Percentiles rank a stretch among this genome's conserved stretches.
Conservation (phyloP, 2,329 filamentous ascomycete genomes). For the Cercospora sp. region DNA sequence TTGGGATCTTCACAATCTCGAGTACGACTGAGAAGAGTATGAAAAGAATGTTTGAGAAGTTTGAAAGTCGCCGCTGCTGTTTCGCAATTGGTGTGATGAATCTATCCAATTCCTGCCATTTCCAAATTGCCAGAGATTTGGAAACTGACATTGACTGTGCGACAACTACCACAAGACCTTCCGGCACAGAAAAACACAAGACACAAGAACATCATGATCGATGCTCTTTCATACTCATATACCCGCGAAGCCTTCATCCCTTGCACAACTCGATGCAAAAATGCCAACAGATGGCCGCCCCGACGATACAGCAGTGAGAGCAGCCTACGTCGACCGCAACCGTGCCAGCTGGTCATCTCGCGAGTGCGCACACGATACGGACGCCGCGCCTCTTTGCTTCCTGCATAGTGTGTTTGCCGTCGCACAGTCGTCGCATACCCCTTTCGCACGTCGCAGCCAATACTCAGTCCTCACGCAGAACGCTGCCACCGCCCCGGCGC, state of each 20-base stretch:
- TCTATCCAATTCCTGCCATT: neutral
- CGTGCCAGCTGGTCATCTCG: neutral
- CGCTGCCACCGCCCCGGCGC: neutral
- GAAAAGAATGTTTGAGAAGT: neutral
- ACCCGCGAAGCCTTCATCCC: neutral
- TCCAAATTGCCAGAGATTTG: neutral
- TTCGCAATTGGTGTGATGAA: neutral
- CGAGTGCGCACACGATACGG: neutral
- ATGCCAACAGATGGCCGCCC: neutral
- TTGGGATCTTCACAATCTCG: neutral
- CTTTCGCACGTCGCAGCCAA: neutral
- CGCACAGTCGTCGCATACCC: neutral
- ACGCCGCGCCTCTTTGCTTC: neutral
- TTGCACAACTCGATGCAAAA: neutral
- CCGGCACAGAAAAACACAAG: neutral
- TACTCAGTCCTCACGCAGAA: neutral
- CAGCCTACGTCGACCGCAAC: neutral
- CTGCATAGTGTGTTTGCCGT: neutral
- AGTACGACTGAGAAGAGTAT: neutral
- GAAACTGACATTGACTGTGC: neutral
- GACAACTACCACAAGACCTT: neutral
- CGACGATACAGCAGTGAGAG: neutral
- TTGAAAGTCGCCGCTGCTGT: neutral
- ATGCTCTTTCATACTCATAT: neutral
- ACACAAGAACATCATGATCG: neutral